phyloP scores from a whole-genome alignment of 257 asterid genomes.

The Capsicum baccatum region DNA sequence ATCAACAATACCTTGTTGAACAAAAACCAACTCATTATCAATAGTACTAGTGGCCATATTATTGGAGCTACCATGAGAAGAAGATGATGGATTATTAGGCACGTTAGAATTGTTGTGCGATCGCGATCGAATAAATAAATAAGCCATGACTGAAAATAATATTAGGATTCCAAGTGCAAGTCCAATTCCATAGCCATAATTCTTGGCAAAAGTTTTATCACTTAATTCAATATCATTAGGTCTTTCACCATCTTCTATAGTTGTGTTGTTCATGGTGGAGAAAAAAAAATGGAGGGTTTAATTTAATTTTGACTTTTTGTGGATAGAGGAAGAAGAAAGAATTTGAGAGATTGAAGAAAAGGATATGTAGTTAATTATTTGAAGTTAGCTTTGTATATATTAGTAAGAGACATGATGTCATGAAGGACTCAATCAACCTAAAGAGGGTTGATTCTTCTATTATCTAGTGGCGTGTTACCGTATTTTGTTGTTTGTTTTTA shows the following conservation, averaged over 20 bases:
- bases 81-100: background rate
- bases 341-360: background rate
- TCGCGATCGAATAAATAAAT: background rate
- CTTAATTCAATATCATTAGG: background rate
- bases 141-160: background rate
- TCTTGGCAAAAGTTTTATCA: constrained; percentile 17
- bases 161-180: background rate
- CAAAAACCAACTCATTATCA: constrained; percentile 14
- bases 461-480: too few species aligned
- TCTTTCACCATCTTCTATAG: background rate
- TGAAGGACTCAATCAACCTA: background rate
- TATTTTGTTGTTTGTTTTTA: too few species aligned
- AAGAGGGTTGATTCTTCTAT: too few species aligned
- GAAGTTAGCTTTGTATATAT: background rate
- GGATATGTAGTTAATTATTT: background rate
- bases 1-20: constrained; percentile 26
- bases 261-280: constrained; percentile 11
- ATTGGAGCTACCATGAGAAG: constrained; percentile 2
- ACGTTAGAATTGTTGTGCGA: constrained; percentile 16
- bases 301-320: background rate
- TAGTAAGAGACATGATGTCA: background rate
- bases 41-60: background rate
- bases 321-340: background rate
- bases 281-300: background rate
- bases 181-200: constrained; percentile 30